Percentiles rank a stretch among this genome's conserved stretches.
Evolutionary conservation across 139 green algal species (phyloP).

Genomic region (Medakamo hakoo): DNA sequence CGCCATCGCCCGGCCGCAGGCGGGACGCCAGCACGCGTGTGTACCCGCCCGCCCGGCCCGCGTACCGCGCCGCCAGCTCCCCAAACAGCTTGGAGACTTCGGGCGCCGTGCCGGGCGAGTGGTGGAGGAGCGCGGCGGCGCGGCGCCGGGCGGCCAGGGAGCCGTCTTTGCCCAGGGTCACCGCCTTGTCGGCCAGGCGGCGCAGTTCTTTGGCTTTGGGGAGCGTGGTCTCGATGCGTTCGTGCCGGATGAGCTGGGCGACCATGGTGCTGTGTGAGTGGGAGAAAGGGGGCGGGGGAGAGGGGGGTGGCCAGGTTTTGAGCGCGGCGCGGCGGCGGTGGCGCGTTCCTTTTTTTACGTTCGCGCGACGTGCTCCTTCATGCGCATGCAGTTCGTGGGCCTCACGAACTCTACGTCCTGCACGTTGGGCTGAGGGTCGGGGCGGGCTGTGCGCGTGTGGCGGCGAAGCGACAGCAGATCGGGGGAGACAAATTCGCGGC

Average conservation of each 20-base stretch:
- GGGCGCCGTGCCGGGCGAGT: conserved; percentile 21
- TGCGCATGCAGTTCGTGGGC: too few relatives aligned
- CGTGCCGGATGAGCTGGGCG: conserved; percentile 79
- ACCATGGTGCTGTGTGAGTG: conserved; percentile 69
- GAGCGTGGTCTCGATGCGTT: conserved; percentile 85
- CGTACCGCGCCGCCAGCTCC: conserved; percentile 63
- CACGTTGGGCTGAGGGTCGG: too few relatives aligned
- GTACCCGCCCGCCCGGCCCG: conserved; percentile 71
- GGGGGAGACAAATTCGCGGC: too few relatives aligned
- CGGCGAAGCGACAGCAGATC: too few relatives aligned
- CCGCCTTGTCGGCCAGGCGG: conserved; percentile 55
- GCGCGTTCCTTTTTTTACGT: neutral
- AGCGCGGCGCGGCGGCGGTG: neutral
- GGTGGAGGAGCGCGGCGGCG: conserved; percentile 44
- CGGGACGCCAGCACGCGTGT: conserved; percentile 62
- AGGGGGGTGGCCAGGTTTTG: neutral
- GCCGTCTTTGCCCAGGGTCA: conserved; percentile 70
- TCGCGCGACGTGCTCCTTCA: neutral
- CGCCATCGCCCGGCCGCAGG: conserved; percentile 47
- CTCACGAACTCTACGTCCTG: too few relatives aligned
- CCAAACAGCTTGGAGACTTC: conserved; percentile 78
- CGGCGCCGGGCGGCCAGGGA: conserved; percentile 29
- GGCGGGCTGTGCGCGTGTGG: too few relatives aligned
- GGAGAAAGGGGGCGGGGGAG: neutral
- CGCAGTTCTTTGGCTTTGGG: conserved; percentile 67